Evolutionary conservation across 805 yeast genomes (phyloP).

Genomic region (Blastobotrys chiropterorum): DNA sequence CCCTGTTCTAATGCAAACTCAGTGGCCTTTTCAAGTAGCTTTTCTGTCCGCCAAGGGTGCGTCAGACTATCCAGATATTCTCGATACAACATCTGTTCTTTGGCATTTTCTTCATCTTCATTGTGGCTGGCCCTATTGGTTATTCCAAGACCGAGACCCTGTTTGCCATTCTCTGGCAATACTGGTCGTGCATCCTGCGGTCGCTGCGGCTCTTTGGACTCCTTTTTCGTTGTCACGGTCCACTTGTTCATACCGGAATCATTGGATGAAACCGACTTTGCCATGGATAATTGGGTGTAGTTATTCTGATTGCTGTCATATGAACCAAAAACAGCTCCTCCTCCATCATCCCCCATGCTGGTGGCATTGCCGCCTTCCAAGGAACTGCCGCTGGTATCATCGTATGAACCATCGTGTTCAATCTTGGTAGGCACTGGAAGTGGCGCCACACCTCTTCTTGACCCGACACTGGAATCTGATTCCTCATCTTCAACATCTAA

Average conservation of each 20-base stretch:
- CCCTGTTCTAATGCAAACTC: constrained; percentile 56
- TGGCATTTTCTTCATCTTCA: neutral
- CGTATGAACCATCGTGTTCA: neutral
- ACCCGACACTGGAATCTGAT: neutral
- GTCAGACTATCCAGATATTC: constrained; percentile 12
- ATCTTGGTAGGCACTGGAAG: neutral
- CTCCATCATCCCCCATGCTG: neutral
- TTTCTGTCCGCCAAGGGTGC: constrained; percentile 54
- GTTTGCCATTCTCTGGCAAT: neutral
- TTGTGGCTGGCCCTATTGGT: neutral
- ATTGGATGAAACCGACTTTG: neutral
- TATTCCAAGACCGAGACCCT: neutral
- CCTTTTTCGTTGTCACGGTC: neutral
- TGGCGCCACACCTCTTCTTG: neutral
- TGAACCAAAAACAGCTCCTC: neutral
- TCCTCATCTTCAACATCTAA: neutral
- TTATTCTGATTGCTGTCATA: neutral
- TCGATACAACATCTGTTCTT: neutral
- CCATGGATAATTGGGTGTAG: neutral
- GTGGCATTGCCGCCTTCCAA: neutral
- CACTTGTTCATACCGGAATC: neutral
- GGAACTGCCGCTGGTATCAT: neutral
- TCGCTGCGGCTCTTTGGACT: neutral
- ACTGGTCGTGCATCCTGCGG: no score
- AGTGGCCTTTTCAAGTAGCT: constrained; percentile 45